Conservation (phyloP, 1,139 yeast species). For the Arxiozyma slooffiae region DNA sequence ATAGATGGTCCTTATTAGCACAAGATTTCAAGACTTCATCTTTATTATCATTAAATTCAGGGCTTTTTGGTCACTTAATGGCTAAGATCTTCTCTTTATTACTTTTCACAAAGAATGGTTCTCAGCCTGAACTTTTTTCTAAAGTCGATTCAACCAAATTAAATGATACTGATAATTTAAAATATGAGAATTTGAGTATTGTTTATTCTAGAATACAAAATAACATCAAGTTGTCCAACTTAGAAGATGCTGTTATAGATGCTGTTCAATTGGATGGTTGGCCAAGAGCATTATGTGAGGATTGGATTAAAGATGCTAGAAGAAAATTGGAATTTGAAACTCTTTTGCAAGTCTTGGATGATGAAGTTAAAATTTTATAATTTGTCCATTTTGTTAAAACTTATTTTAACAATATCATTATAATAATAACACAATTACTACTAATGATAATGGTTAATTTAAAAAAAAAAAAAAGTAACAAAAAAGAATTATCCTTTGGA, state of each 20-base stretch:
- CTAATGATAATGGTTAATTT: too few relatives aligned
- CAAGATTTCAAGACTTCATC: constrained; percentile 88
- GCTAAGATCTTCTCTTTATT: constrained; percentile 70
- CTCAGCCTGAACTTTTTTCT: constrained; percentile 36
- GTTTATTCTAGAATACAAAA: constrained; percentile 79
- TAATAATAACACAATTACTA: too few relatives aligned
- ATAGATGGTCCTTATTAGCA: constrained; percentile 64
- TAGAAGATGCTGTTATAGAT: constrained; percentile 87
- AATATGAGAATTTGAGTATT: constrained; percentile 79
- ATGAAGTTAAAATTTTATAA: constrained; percentile 32
- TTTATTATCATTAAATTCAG: constrained; percentile 87
- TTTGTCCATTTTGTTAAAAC: not conserved
- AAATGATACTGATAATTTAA: constrained; percentile 10
- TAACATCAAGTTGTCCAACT: constrained; percentile 63
- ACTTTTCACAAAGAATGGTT: constrained; percentile 54
- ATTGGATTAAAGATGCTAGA: constrained; percentile 86
- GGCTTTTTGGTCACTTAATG: constrained; percentile 81
- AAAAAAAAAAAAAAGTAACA: too few relatives aligned
- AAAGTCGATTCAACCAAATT: not conserved
- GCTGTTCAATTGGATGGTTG: constrained; percentile 85
- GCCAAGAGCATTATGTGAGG: constrained; percentile 82
- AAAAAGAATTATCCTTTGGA: too few relatives aligned
- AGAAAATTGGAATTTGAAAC: constrained; percentile 82
- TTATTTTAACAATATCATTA: too few relatives aligned
- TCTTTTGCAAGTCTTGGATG: constrained; percentile 43